These are phyloP conservation scores for Dimocarpus longan DNA, from an alignment of 345 rosid species.

Conservation along the genomic window DNA sequence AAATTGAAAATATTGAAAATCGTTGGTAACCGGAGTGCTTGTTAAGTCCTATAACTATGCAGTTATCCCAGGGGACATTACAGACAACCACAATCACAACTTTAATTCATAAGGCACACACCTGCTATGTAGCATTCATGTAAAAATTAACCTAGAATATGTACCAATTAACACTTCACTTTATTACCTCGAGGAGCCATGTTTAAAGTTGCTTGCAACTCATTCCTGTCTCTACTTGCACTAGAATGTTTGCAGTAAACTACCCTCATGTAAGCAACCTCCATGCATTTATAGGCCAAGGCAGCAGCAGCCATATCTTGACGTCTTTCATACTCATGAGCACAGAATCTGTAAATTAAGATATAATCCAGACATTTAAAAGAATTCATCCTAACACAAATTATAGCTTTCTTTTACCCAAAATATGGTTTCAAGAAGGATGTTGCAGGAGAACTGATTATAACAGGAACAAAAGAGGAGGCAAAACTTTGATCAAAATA, in stretches of 20 bases:
- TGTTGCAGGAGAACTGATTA: not conserved
- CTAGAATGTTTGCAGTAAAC: constrained; percentile 50
- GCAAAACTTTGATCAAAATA: not conserved
- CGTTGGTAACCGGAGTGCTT: constrained; percentile 2
- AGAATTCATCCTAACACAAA: constrained; percentile 4
- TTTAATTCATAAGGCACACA: not conserved
- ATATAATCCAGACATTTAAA: not conserved
- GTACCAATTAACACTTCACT: constrained; percentile 12
- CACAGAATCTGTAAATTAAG: constrained; percentile 58
- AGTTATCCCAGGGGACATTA: not conserved
- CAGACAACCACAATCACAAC: not conserved
- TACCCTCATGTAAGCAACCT: constrained; percentile 72
- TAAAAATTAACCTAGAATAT: constrained; percentile 7
- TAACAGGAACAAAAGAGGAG: not conserved
- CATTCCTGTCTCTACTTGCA: constrained; percentile 49
- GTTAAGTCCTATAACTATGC: not conserved
- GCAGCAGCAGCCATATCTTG: constrained; percentile 76
- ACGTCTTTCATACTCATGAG: constrained; percentile 60
- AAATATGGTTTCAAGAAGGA: not conserved
- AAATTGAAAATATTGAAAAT: not conserved
- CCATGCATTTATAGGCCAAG: constrained; percentile 86
- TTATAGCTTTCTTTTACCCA: not conserved
- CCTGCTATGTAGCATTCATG: not conserved
- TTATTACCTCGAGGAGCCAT: constrained; percentile 60
- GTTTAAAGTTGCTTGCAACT: constrained; percentile 53